Evolutionary conservation across 495 filamentous ascomycete genomes (phyloP).

Genomic region (Hyaloscypha hepaticicola): DNA sequence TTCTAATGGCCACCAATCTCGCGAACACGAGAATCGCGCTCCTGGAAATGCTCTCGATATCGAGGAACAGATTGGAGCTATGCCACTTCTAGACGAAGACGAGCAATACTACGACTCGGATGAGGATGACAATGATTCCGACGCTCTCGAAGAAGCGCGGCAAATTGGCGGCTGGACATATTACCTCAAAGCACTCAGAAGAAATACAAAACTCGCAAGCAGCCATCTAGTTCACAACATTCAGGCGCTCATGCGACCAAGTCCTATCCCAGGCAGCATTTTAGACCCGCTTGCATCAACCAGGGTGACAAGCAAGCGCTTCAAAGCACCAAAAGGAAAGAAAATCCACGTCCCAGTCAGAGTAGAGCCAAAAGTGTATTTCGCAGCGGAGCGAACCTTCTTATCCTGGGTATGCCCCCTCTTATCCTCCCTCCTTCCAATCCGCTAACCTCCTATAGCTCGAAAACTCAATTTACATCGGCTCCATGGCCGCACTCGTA

Average conservation of each 20-base stretch:
- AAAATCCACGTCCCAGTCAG: conserved; percentile 91
- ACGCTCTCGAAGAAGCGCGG: conserved; percentile 69
- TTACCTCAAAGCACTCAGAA: conserved; percentile 52
- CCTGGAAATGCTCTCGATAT: conserved; percentile 62
- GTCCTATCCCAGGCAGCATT: conserved; percentile 40
- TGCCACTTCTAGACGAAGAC: conserved; percentile 57
- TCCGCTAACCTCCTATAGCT: conserved; percentile 49
- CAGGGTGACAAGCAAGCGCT: conserved; percentile 60
- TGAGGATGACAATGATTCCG: conserved; percentile 67
- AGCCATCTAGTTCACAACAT: conserved; percentile 5
- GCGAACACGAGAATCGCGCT: conserved; percentile 46
- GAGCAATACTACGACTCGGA: conserved; percentile 94
- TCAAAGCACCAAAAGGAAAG: conserved; percentile 89
- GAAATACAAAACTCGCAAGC: conserved; percentile 39
- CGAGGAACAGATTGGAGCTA: conserved; percentile 70
- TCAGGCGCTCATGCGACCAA: conserved; percentile 43
- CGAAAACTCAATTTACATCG: conserved; percentile 92
- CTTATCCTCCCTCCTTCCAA: conserved; percentile 6
- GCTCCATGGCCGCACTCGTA: conserved; percentile 84
- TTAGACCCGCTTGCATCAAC: conserved; percentile 36
- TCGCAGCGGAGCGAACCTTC: conserved; percentile 94
- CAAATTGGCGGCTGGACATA: conserved; percentile 71
- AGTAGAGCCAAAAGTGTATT: conserved; percentile 97
- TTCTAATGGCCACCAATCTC: conserved; percentile 37
- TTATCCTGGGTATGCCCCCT: conserved; percentile 71